These are phyloP conservation scores for Lepidium aucheri DNA, from an alignment of 345 rosid species.

Conservation along the genomic window DNA sequence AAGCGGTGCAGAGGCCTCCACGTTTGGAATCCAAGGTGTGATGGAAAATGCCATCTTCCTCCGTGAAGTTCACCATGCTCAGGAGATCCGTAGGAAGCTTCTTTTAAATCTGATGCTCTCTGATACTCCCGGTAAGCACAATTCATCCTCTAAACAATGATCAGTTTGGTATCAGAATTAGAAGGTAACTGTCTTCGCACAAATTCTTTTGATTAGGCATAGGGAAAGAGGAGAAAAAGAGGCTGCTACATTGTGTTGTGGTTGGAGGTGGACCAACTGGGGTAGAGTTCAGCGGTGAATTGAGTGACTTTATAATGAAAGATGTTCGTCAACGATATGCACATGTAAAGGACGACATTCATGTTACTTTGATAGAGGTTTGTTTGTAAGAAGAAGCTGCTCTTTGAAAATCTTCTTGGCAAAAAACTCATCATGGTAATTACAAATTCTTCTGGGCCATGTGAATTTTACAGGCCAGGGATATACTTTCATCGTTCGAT, in stretches of 20 bases:
- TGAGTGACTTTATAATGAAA: slow-evolving; percentile 79
- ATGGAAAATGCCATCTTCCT: slow-evolving; percentile 70
- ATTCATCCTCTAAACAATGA: not conserved
- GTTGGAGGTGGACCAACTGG: slow-evolving; percentile 99
- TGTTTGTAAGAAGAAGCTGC: slow-evolving; percentile 12
- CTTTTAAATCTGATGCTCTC: slow-evolving; percentile 95
- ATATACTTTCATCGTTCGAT: slow-evolving; percentile 89
- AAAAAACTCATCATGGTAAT: too few species aligned
- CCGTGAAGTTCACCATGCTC: slow-evolving; percentile 95
- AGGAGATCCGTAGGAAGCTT: slow-evolving; percentile 66
- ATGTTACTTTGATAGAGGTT: slow-evolving; percentile 94
- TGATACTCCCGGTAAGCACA: slow-evolving; percentile 60
- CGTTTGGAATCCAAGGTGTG: slow-evolving; percentile 83
- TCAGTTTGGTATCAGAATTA: not conserved
- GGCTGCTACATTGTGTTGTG: slow-evolving; percentile 84
- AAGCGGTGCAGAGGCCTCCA: slow-evolving; percentile 73
- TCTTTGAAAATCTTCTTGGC: too few species aligned
- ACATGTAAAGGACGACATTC: slow-evolving; percentile 78
- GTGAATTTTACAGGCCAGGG: slow-evolving; percentile 57
- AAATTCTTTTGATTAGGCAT: slow-evolving; percentile 32
- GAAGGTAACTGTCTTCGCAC: not conserved
- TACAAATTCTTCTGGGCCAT: not conserved
- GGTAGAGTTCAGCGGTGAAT: slow-evolving; percentile 95
- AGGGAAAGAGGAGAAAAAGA: slow-evolving; percentile 67
- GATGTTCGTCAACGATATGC: slow-evolving; percentile 80